Conservation (phyloP, 2,329 filamentous ascomycete species). For the Colletotrichum lindemuthianum region DNA sequence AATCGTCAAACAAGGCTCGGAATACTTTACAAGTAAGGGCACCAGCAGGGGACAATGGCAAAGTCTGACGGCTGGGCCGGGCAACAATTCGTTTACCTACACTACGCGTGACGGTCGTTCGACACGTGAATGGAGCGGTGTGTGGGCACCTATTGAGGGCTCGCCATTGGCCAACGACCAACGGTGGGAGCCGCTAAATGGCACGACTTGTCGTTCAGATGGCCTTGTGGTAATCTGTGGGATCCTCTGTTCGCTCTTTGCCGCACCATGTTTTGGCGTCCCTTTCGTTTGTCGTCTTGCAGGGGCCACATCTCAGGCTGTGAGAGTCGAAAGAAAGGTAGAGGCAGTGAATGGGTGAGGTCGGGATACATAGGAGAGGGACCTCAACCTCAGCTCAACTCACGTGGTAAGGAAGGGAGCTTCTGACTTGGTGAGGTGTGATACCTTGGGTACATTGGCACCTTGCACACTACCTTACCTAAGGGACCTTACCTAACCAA, state of each 20-base stretch:
- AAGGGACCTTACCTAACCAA: background rate
- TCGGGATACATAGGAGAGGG: no score
- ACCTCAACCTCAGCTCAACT: no score
- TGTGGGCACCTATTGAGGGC: slow-evolving; percentile 27
- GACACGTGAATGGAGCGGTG: slow-evolving; percentile 36
- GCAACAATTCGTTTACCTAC: background rate
- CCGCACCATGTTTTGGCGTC: background rate
- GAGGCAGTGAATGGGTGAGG: no score
- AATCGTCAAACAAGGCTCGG: slow-evolving; percentile 1
- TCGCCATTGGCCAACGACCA: slow-evolving; percentile 22
- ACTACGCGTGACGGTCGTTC: slow-evolving; percentile 34
- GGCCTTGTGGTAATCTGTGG: slow-evolving; percentile 31
- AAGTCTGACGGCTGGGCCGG: slow-evolving; percentile 20
- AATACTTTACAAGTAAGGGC: background rate
- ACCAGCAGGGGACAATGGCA: background rate
- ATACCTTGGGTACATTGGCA: background rate
- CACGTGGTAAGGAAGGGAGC: no score
- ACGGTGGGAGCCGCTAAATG: slow-evolving; percentile 30
- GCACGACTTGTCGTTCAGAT: slow-evolving; percentile 34
- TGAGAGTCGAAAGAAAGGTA: background rate
- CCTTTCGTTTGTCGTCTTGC: background rate
- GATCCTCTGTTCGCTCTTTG: slow-evolving; percentile 20
- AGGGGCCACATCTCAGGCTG: background rate
- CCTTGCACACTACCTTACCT: background rate
- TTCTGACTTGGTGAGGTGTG: no score